Base-by-base conservation (phyloP, 176 grass and related monocot genomes). In the Eragrostis nindensis region DNA sequence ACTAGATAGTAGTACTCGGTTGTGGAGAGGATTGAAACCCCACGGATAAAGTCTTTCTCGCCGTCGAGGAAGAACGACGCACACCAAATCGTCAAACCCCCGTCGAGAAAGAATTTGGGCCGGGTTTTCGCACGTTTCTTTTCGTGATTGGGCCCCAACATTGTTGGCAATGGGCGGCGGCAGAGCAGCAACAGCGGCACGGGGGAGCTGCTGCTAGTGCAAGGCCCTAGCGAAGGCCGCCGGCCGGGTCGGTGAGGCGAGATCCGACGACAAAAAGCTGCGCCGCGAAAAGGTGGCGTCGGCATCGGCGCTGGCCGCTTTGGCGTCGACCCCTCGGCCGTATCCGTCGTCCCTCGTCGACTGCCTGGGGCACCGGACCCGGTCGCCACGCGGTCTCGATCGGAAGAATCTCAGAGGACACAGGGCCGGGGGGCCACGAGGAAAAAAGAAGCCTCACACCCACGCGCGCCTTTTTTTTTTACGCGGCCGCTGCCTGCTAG, bases 311-410 rank as follows among this genome's bases (percentile, higher is more conserved):
- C 56, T 54, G 26, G 26, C 56, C n/a, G 44, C 74, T 39, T 86
- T 75, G 84, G 84, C 70, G 27, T 49, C 39, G 29, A 15, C 45
- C 83, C 47, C 11, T 72, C 45, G 83, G 30, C 57, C 21, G 67
- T 3, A 65, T 47, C 30, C 21, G 21, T 2, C 16, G 19, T 2
- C 1, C 75, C 9, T 47, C 50, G 11, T 0, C 0, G 22, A 11
- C 9, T 36, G 13, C 50, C 52, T 44, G 32, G 76, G 29, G 7
- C 76, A 0, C 62, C 17, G 73, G 15, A 14, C 76, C 76, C 27
- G n/a, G 36, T 45, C 21, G 4, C 63, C 47, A 15, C 36, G 30
- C 45, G 7, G 67, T 72, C 40, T 44, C 46, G 18, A 49, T 82
- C 55, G 17, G 24, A 29, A 49, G 56, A 60, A 60, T 60, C 57